A percentile compares a stretch with the other conserved stretches of the same genome.
These are phyloP conservation scores for Colletotrichum eleusines DNA, from an alignment of 2,329 filamentous ascomycete genomes.

Conservation along the genomic window DNA sequence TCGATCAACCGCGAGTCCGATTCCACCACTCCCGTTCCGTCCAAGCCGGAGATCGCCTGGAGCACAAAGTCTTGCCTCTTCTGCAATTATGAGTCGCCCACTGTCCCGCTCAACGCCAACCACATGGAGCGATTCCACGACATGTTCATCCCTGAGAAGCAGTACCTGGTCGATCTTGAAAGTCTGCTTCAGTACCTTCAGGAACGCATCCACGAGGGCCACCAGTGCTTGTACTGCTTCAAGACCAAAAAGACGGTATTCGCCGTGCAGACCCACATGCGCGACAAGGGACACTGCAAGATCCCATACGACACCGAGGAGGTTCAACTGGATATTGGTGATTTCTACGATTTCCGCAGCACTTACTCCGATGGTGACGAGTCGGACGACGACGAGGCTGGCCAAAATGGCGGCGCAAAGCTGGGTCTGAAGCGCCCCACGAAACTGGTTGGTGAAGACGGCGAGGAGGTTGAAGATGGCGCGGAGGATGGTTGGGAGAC, in stretches of 20 bases:
- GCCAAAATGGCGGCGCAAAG: conserved; percentile 73
- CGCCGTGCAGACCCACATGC: conserved; percentile 95
- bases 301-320: conserved; percentile 91
- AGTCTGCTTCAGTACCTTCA: conserved; percentile 84
- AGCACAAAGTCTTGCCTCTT: conserved; percentile 79
- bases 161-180: conserved; percentile 84
- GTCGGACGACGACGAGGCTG: conserved; percentile 68
- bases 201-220: conserved; percentile 81
- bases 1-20: conserved; percentile 58
- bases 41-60: conserved; percentile 53
- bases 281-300: conserved; percentile 96
- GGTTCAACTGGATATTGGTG: conserved; percentile 93
- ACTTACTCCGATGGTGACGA: conserved; percentile 89
- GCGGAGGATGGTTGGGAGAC: conserved; percentile 93
- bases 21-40: conserved; percentile 54
- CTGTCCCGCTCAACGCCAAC: conserved; percentile 78
- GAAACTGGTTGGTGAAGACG: conserved; percentile 64
- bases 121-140: conserved; percentile 96
- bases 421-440: conserved; percentile 71
- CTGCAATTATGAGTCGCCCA: conserved; percentile 88
- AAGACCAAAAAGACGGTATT: conserved; percentile 83
- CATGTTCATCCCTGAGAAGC: conserved; percentile 94
- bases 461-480: conserved; percentile 63
- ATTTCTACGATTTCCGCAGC: conserved; percentile 96
- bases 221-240: conserved; percentile 90